These are phyloP conservation scores for Phycomyces blakesleeanus DNA, from an alignment of 192 early-diverging fungal genomes.

Conservation along the genomic window DNA sequence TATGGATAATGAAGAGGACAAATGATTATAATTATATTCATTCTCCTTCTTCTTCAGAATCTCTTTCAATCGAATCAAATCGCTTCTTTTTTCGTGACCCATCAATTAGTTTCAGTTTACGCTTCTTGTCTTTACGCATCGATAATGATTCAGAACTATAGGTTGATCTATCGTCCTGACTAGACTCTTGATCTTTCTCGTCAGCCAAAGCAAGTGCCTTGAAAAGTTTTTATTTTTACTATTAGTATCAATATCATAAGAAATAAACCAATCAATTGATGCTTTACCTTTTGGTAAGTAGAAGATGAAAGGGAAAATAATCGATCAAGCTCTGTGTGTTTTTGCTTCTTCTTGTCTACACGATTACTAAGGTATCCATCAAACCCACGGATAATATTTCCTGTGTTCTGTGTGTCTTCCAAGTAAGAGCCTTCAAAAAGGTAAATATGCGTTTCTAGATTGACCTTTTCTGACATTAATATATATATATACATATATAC, in stretches of 20 bases:
- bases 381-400: slow-evolving; percentile 85
- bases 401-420: slow-evolving; percentile 74
- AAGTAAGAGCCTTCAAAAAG: slow-evolving; percentile 83
- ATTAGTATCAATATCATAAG: too few relatives aligned
- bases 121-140: slow-evolving; percentile 11
- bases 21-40: too few relatives aligned
- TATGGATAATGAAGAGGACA: too few relatives aligned
- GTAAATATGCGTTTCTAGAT: slow-evolving; percentile 75
- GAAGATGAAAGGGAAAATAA: slow-evolving; percentile 71
- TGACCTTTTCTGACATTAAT: slow-evolving; percentile 15
- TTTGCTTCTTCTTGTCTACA: slow-evolving; percentile 54
- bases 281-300: slow-evolving; percentile 30
- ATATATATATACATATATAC: too few relatives aligned
- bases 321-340: slow-evolving; percentile 72
- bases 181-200: slow-evolving; percentile 17
- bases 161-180: slow-evolving; percentile 8
- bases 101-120: slow-evolving; percentile 8
- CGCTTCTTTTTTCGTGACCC: slow-evolving; percentile 7
- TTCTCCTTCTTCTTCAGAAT: neutral
- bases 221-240: too few relatives aligned
- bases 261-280: neutral
- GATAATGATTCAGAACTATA: neutral
- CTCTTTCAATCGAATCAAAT: neutral
- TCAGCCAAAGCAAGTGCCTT: slow-evolving; percentile 8
- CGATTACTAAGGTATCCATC: slow-evolving; percentile 73